Conservation (phyloP, 2,329 filamentous ascomycete genomes). For the Fonsecaea nubica region DNA sequence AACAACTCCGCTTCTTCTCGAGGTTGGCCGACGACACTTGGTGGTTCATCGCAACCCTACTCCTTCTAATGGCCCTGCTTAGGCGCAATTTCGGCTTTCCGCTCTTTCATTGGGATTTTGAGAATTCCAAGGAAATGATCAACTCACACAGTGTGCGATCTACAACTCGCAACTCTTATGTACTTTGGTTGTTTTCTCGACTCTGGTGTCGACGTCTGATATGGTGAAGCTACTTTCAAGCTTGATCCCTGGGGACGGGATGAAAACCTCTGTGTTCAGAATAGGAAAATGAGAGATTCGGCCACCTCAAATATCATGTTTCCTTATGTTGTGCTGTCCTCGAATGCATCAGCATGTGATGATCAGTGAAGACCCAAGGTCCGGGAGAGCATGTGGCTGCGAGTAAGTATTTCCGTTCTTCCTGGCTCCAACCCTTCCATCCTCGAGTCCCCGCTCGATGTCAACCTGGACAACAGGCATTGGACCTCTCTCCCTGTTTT, state of each 20-base stretch:
- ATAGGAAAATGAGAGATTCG: constrained; percentile 51
- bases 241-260: constrained; percentile 31
- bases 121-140: constrained; percentile 32
- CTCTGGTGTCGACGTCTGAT: constrained; percentile 35
- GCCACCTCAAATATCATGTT: constrained; percentile 49
- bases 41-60: constrained; percentile 51
- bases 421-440: background rate
- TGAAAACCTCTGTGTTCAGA: constrained; percentile 44
- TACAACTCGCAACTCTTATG: constrained; percentile 43
- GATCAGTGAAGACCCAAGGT: background rate
- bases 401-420: background rate
- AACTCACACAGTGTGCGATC: constrained; percentile 43
- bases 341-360: background rate
- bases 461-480: background rate
- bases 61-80: constrained; percentile 47
- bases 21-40: constrained; percentile 56
- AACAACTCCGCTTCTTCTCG: constrained; percentile 48
- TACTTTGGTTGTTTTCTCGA: constrained; percentile 41
- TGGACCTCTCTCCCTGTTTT: background rate
- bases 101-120: constrained; percentile 39
- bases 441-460: background rate
- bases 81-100: constrained; percentile 43
- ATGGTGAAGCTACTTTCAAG: constrained; percentile 36
- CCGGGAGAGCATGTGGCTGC: background rate
- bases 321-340: background rate